These are phyloP conservation scores for Pichia ethanolica DNA, from an alignment of 805 yeast species.

Conservation along the genomic window DNA sequence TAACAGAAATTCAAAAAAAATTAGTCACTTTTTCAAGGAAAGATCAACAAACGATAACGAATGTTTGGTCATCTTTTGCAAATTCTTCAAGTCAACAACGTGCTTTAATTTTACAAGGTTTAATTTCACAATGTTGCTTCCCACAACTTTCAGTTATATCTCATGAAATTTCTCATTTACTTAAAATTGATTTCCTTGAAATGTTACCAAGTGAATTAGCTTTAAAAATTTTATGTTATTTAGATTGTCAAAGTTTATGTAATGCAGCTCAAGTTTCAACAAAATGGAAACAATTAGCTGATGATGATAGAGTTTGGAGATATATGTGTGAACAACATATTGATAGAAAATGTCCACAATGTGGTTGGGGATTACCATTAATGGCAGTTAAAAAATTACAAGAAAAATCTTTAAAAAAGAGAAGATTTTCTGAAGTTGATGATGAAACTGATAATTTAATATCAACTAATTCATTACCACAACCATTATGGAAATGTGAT, in stretches of 20 bases:
- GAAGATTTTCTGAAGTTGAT: constrained; percentile 21
- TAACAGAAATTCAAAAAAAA: constrained; percentile 54
- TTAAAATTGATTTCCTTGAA: constrained; percentile 81
- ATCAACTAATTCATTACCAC: constrained; percentile 16
- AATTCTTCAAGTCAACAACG: constrained; percentile 68
- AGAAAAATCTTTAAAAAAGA: constrained; percentile 19
- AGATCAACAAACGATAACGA: constrained; percentile 72
- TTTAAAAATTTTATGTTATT: constrained; percentile 74
- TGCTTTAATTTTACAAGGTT: constrained; percentile 70
- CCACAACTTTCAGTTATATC: constrained; percentile 87
- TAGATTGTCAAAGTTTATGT: constrained; percentile 91
- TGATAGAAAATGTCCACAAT: constrained; percentile 92
- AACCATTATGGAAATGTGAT: constrained; percentile 18
- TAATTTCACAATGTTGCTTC: constrained; percentile 85
- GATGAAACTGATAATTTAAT: constrained; percentile 12
- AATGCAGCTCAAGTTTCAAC: constrained; percentile 88
- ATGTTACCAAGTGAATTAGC: constrained; percentile 83
- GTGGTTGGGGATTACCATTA: constrained; percentile 98
- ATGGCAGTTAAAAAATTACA: constrained; percentile 70
- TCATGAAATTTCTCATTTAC: constrained; percentile 67
- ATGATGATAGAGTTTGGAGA: constrained; percentile 96
- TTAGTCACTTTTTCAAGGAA: constrained; percentile 54
- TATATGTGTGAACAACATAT: constrained; percentile 98
- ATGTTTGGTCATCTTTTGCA: constrained; percentile 77
- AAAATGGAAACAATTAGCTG: constrained; percentile 84